phyloP scores from a whole-genome alignment of 768 basidiomycete species.

The Boletus reticuloceps region DNA sequence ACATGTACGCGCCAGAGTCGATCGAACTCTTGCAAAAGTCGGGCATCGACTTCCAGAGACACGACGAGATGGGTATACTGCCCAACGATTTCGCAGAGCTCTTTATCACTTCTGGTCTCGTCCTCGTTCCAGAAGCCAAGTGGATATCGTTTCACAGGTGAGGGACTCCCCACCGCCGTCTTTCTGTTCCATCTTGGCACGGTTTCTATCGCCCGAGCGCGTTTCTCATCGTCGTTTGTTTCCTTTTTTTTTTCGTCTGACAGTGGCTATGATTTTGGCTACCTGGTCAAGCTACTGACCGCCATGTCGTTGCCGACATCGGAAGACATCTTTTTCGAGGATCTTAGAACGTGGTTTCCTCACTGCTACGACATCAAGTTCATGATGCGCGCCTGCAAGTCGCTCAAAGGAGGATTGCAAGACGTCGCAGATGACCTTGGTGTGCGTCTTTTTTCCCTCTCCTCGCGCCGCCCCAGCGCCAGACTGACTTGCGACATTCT shows the following conservation, averaged over 20 bases:
- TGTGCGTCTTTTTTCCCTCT: constrained; percentile 46
- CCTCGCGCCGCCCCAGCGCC: background rate
- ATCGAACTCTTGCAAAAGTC: constrained; percentile 93
- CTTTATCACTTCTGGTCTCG: constrained; percentile 94
- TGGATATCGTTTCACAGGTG: constrained; percentile 99
- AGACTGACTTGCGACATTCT: background rate
- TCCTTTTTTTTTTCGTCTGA: no score
- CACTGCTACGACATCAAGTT: constrained; percentile 97
- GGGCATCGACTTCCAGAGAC: constrained; percentile 92
- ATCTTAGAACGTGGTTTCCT: constrained; percentile 90
- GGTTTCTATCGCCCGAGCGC: background rate
- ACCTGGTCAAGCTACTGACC: constrained; percentile 92
- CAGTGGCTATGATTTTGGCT: constrained; percentile 99
- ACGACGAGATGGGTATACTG: constrained; percentile 87
- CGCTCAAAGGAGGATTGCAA: constrained; percentile 83
- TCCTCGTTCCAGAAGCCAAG: constrained; percentile 81
- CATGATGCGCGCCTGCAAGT: constrained; percentile 86
- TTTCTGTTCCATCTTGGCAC: background rate
- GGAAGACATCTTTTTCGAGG: constrained; percentile 88
- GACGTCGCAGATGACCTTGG: constrained; percentile 96
- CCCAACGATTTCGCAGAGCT: constrained; percentile 96
- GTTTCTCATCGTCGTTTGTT: background rate
- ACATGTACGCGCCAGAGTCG: constrained; percentile 99
- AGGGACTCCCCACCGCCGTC: constrained; percentile 22
- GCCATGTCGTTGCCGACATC: constrained; percentile 81